phyloP scores from a whole-genome alignment of 352 stramenopile species.

The Globisporangium spiculum region DNA sequence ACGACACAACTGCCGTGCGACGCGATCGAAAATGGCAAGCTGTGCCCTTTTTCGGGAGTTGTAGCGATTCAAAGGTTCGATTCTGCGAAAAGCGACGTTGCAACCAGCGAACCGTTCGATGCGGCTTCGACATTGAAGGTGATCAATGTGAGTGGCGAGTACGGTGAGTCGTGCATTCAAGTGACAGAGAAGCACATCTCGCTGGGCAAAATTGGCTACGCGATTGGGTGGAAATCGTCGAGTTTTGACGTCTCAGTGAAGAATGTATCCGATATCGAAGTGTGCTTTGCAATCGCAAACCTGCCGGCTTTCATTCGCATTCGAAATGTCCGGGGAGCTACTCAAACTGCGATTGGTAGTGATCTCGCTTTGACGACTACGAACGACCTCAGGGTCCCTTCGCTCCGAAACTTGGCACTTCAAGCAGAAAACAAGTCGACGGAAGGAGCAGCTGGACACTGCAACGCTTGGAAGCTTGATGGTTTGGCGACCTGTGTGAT shows the following conservation, averaged over 20 bases:
- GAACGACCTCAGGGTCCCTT: constrained; percentile 20
- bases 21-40: constrained; percentile 55
- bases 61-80: constrained; percentile 77
- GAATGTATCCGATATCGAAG: constrained; percentile 64
- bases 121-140: constrained; percentile 69
- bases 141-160: constrained; percentile 54
- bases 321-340: constrained; percentile 33
- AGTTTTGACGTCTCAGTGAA: constrained; percentile 63
- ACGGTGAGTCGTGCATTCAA: constrained; percentile 58
- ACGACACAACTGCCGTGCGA: constrained; percentile 48
- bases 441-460: constrained; percentile 12
- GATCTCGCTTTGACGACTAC: not conserved
- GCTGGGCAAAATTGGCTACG: constrained; percentile 84
- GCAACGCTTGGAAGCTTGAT: constrained; percentile 49
- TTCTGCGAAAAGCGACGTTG: constrained; percentile 4
- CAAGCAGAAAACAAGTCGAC: constrained; percentile 27
- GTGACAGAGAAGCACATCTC: constrained; percentile 51
- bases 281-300: constrained; percentile 60
- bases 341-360: constrained; percentile 25
- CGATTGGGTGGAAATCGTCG: constrained; percentile 67
- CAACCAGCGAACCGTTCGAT: constrained; percentile 10
- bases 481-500: constrained; percentile 45
- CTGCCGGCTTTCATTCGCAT: constrained; percentile 57
- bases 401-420: constrained; percentile 42
- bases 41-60: constrained; percentile 57